Evolutionary conservation across 75 land plant species (phyloP).

Genomic region (Cunninghamia lanceolata): DNA sequence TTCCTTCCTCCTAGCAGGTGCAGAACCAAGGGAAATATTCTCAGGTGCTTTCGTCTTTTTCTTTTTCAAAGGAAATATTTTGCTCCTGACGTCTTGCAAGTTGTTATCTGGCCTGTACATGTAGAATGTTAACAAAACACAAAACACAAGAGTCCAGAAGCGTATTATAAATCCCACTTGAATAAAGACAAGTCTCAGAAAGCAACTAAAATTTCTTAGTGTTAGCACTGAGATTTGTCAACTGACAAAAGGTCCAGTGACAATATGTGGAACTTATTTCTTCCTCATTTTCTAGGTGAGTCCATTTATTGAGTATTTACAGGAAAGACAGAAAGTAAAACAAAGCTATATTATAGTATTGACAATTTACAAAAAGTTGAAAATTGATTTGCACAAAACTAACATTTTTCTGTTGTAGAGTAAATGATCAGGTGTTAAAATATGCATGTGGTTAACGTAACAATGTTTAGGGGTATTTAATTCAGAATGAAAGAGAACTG

Average conservation of each 20-base stretch:
- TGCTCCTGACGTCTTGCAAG: conserved; percentile 83
- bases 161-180: background rate
- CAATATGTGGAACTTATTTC: background rate
- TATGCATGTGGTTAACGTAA: background rate
- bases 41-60: conserved; percentile 58
- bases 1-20: conserved; percentile 70
- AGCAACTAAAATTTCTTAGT: background rate
- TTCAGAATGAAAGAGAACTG: background rate
- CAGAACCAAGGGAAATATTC: conserved; percentile 23
- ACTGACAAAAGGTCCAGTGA: background rate
- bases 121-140: background rate
- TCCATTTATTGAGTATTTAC: background rate
- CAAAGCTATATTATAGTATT: background rate
- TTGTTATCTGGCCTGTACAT: conserved; percentile 74
- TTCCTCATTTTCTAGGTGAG: background rate
- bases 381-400: background rate
- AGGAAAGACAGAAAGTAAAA: too few species aligned
- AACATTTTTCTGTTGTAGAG: background rate
- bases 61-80: conserved; percentile 70
- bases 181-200: background rate
- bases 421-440: background rate
- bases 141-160: background rate
- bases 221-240: background rate
- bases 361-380: background rate
- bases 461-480: background rate